These are phyloP conservation scores for Penicillium sp. DNA, from an alignment of 2,329 filamentous ascomycete species.

Conservation along the genomic window DNA sequence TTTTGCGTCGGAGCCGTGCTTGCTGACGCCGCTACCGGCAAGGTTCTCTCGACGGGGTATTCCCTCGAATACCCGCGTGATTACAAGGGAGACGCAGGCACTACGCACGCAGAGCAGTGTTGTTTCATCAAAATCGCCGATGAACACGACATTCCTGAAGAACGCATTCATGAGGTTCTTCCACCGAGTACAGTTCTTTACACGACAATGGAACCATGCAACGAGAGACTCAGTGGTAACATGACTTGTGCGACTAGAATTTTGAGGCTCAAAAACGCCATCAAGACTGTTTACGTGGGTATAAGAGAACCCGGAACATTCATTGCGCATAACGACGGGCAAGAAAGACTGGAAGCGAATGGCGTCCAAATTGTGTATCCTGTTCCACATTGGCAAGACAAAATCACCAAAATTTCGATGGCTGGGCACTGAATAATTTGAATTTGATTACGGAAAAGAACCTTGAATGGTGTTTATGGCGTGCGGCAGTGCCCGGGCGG, in stretches of 20 bases:
- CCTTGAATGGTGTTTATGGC: background rate
- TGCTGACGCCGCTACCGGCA: slow-evolving; percentile 43
- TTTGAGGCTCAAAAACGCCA: slow-evolving; percentile 34
- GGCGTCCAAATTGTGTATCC: slow-evolving; percentile 18
- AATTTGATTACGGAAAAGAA: background rate
- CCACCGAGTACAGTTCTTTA: slow-evolving; percentile 48
- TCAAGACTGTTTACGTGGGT: slow-evolving; percentile 46
- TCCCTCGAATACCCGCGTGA: slow-evolving; percentile 46
- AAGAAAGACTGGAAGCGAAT: slow-evolving; percentile 19
- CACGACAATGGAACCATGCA: slow-evolving; percentile 54
- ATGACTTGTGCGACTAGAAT: slow-evolving; percentile 44
- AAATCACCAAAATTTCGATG: slow-evolving; percentile 18
- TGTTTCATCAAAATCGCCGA: slow-evolving; percentile 27
- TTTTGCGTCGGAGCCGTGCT: slow-evolving; percentile 49
- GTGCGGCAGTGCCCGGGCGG: background rate
- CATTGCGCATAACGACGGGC: slow-evolving; percentile 31
- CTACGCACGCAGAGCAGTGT: background rate
- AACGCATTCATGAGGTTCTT: slow-evolving; percentile 41
- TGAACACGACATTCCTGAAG: slow-evolving; percentile 39
- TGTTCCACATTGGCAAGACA: slow-evolving; percentile 25
- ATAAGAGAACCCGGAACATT: slow-evolving; percentile 45
- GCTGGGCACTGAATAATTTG: slow-evolving; percentile 8
- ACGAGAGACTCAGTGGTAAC: slow-evolving; percentile 46
- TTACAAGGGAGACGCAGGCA: slow-evolving; percentile 26
- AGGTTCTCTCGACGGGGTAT: slow-evolving; percentile 50